Conservation (phyloP, 148 eudicot species). For the Nyssa sinensis region DNA sequence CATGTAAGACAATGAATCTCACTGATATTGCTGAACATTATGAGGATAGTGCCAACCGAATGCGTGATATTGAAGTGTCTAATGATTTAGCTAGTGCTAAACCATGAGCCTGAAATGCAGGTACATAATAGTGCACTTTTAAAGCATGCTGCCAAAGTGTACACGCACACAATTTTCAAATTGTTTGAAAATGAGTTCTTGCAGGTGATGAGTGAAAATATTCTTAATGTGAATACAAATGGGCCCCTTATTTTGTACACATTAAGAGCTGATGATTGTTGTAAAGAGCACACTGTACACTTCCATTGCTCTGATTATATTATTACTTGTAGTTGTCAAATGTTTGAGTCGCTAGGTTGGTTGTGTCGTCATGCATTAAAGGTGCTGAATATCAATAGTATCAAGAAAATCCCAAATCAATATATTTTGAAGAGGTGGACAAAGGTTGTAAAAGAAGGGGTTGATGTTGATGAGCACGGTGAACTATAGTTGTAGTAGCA, state of each 20-base stretch:
- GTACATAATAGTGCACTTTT: neutral
- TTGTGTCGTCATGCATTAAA: neutral
- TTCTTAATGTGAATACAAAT: neutral
- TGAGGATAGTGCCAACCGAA: neutral
- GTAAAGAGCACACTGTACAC: neutral
- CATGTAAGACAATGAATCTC: neutral
- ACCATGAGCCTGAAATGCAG: no score
- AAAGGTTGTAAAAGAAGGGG: neutral
- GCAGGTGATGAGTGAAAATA: neutral
- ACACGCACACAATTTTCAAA: neutral
- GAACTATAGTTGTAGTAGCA: neutral
- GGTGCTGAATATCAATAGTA: neutral
- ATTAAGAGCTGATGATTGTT: neutral
- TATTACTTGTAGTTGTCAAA: constrained; percentile 5
- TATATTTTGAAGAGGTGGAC: neutral
- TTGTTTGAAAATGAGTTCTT: constrained; percentile 6
- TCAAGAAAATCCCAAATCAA: neutral
- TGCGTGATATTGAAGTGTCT: neutral
- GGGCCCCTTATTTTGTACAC: neutral
- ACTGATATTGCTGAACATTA: neutral
- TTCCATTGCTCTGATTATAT: neutral
- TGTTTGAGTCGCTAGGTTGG: neutral
- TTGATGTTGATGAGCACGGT: neutral
- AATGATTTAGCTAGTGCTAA: no score
- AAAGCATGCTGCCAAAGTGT: neutral